A percentile compares a stretch with the other conserved stretches of the same genome.
These are phyloP conservation scores for Ogataea nitratoaversa DNA, from an alignment of 805 yeast species.

Conservation along the genomic window DNA sequence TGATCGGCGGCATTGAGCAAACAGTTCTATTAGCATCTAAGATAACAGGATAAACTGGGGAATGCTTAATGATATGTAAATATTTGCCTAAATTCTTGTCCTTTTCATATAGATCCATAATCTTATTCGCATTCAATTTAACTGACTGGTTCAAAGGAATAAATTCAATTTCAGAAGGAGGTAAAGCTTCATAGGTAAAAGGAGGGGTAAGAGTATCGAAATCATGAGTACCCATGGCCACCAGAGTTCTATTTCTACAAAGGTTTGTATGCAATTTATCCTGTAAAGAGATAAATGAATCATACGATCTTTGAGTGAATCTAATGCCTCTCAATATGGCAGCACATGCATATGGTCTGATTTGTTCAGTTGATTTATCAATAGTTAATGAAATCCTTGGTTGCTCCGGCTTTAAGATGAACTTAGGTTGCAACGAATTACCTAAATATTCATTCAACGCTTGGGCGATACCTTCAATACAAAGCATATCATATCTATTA, in stretches of 20 bases:
- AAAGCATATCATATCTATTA: conserved; percentile 95
- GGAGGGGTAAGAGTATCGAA: conserved; percentile 69
- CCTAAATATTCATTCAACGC: conserved; percentile 90
- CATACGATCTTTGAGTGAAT: conserved; percentile 82
- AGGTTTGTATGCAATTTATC: conserved; percentile 93
- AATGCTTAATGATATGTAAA: conserved; percentile 80
- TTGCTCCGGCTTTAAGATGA: conserved; percentile 53
- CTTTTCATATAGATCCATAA: conserved; percentile 85
- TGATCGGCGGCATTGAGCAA: conserved; percentile 94
- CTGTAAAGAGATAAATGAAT: conserved; percentile 92
- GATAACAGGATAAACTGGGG: conserved; percentile 88
- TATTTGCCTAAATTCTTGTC: conserved; percentile 89
- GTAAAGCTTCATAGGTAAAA: conserved; percentile 80
- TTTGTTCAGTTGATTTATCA: conserved; percentile 63
- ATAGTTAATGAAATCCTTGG: conserved; percentile 67
- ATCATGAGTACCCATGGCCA: conserved; percentile 98
- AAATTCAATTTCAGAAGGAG: conserved; percentile 73
- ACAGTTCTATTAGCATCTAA: conserved; percentile 72
- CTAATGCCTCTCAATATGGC: conserved; percentile 85
- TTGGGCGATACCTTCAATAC: conserved; percentile 97
- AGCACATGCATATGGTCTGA: conserved; percentile 92
- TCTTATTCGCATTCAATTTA: conserved; percentile 66
- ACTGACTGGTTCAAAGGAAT: conserved; percentile 70
- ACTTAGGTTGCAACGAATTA: conserved; percentile 58
- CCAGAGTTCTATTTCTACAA: conserved; percentile 95